Evolutionary conservation across 1,284 basidiomycete species (phyloP).

Genomic region (Microbotryum saponariae): DNA sequence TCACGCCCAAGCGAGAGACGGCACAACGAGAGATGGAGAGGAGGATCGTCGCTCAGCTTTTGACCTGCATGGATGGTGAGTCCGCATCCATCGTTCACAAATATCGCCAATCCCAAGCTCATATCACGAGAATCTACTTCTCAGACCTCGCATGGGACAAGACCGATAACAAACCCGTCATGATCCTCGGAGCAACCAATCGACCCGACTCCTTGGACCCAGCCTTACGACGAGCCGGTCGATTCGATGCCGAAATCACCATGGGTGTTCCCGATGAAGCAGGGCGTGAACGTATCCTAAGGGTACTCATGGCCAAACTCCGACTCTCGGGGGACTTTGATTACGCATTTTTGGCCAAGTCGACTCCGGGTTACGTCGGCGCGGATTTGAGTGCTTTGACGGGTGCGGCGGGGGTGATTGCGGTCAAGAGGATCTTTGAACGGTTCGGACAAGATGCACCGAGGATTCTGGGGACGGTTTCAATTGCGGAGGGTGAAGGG

Average conservation of each 20-base stretch:
- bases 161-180: conserved; percentile 76
- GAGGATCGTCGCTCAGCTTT: conserved; percentile 89
- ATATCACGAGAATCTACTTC: conserved; percentile 1
- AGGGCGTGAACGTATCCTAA: conserved; percentile 76
- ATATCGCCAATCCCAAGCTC: not conserved
- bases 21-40: conserved; percentile 97
- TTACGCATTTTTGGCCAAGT: conserved; percentile 72
- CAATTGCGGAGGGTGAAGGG: conserved; percentile 2
- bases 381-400: conserved; percentile 87
- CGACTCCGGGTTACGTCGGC: conserved; percentile 94
- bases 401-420: conserved; percentile 87
- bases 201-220: conserved; percentile 90
- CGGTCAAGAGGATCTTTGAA: conserved; percentile 92
- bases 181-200: conserved; percentile 95
- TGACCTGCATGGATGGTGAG: conserved; percentile 95
- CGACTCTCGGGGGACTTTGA: conserved; percentile 74
- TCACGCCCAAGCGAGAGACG: conserved; percentile 93
- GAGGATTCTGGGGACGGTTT: conserved; percentile 11
- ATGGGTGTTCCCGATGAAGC: conserved; percentile 94
- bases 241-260: conserved; percentile 95
- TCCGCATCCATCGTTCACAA: not conserved
- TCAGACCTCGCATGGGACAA: conserved; percentile 85
- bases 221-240: conserved; percentile 80
- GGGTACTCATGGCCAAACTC: conserved; percentile 66
- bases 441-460: conserved; percentile 51